Evolutionary conservation across 1,139 yeast species (phyloP), one percentile per base, ranked within the genome.

Genomic region (Magnusiomyces sp.): DNA sequence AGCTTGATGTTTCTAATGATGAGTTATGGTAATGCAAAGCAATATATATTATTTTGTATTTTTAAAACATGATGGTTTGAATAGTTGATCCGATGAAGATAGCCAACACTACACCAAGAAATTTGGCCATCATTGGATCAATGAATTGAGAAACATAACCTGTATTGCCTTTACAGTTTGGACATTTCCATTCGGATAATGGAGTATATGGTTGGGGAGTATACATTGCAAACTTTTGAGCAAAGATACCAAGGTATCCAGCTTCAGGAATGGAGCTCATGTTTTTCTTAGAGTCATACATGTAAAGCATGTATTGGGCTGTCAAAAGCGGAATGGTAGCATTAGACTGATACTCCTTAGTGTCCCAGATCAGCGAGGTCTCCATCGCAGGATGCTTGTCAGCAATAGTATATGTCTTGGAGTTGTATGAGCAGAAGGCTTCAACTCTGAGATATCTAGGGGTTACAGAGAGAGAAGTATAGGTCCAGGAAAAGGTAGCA

Each of bases 401-500:
- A 1, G 72, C 64, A 38, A 70, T 53, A 13, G 73, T 70, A 48
- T 67, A 65, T 2, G 69, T 63, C 51, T 68, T 64, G 16, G 62
- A 55, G 55, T 70, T 70, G 49, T 52, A 53, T 2, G 71, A 60
- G 59, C 73, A 70, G 48, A 60, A 59, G 2, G 71, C 71, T 50
- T 66, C 65, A 36, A 70, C 62, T 51, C 70, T 68, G 46, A 71
- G 51, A 1, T 65, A 64, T 20, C 61, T 54, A 1, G 74, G 74
- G 7, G 71, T 64, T 20, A 67, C 62, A 1, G 55, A 49, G 13
- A 70, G 60, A 42, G 64, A 61, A 23, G 73, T 68, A 53, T 66
- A 70, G 34, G 64, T 58, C 74, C 74, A 70, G 29, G 65, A 61
- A 53, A 71, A 71, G 13, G 74, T 69, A 11, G 72, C 73, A 38